Percentiles rank a stretch among this genome's conserved stretches.
These are phyloP conservation scores for Chionographis japonica DNA, from an alignment of 106 monocot species.

Conservation along the genomic window DNA sequence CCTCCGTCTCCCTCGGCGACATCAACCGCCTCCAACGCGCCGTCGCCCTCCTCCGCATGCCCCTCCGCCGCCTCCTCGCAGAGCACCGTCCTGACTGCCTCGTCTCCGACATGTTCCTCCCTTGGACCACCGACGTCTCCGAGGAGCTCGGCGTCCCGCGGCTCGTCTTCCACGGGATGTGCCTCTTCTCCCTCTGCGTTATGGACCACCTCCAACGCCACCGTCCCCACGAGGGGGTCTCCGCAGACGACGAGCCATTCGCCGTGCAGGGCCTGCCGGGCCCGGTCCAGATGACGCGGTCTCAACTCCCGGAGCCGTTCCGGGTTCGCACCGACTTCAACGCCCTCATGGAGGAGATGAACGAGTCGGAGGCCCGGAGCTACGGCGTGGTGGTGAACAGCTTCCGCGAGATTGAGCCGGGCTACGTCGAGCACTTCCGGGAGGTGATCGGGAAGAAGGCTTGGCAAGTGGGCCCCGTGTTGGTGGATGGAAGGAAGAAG, in stretches of 20 bases:
- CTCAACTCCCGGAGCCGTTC: neutral
- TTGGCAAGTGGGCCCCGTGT: constrained; percentile 2
- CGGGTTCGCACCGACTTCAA: neutral
- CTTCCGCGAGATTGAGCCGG: constrained; percentile 1
- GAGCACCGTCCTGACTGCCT: constrained; percentile 12
- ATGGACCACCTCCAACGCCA: neutral
- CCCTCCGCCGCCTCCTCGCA: neutral
- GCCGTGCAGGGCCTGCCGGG: neutral
- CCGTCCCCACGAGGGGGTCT: neutral
- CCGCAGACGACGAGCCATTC: neutral
- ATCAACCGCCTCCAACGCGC: neutral
- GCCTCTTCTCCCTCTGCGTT: constrained; percentile 14
- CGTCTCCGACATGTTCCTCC: constrained; percentile 25
- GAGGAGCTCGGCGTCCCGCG: constrained; percentile 10
- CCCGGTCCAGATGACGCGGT: neutral
- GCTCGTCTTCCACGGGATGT: constrained; percentile 23
- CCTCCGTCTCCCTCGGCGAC: neutral
- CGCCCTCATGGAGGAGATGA: neutral
- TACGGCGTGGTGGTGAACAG: constrained; percentile 4
- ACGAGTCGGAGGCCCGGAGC: neutral
- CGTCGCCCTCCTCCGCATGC: neutral
- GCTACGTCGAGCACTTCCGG: neutral
- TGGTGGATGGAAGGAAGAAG: neutral
- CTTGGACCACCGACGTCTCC: constrained; percentile 28
- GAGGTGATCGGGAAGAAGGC: neutral